phyloP scores from a whole-genome alignment of 495 filamentous ascomycete genomes.

The Trypethelium eluteriae region DNA sequence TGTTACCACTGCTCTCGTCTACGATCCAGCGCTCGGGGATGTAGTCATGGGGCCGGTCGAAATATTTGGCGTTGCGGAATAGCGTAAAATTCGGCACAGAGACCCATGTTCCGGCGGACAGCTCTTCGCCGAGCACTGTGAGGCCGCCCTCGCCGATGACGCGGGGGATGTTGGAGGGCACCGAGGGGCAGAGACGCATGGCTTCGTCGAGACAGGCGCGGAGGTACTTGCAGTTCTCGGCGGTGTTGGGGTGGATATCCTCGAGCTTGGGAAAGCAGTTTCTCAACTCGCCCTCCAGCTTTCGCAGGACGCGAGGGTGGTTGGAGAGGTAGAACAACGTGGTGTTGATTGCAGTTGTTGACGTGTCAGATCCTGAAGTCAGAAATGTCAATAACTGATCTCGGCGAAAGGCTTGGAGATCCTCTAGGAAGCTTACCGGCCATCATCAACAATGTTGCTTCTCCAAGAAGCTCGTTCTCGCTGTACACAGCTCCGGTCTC shows the following conservation, averaged over 20 bases:
- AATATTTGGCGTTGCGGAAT: conserved; percentile 27
- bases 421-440: no score
- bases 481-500: no score
- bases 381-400: no score
- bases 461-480: no score
- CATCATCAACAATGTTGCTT: no score
- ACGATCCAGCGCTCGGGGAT: conserved; percentile 28
- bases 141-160: conserved; percentile 57
- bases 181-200: conserved; percentile 60
- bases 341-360: conserved; percentile 42
- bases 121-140: conserved; percentile 45
- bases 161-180: conserved; percentile 51
- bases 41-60: conserved; percentile 25
- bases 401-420: no score
- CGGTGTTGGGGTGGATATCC: no score
- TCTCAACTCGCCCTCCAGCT: conserved; percentile 47
- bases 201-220: conserved; percentile 59
- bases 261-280: conserved; percentile 43
- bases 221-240: no score
- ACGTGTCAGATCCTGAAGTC: neutral
- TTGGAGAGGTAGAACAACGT: conserved; percentile 57
- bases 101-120: conserved; percentile 43
- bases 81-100: conserved; percentile 27
- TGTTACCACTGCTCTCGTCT: neutral
- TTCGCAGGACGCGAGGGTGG: conserved; percentile 39